Conservation (phyloP, 768 basidiomycete species). For the Boletales sp. region DNA sequence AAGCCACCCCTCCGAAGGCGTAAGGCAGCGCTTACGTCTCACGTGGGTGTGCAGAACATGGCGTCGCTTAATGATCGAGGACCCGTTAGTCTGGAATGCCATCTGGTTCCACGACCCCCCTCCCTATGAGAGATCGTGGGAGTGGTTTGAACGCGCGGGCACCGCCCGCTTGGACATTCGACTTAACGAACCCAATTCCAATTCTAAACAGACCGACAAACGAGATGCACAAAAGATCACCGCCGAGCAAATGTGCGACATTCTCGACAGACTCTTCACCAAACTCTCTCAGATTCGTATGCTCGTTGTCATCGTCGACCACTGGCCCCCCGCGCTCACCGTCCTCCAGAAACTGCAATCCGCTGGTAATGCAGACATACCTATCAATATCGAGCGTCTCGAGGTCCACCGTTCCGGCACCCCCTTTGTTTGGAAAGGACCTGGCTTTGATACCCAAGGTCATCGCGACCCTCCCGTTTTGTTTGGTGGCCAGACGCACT, state of each 20-base stretch:
- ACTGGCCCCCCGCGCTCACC: slow-evolving; percentile 51
- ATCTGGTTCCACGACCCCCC: slow-evolving; percentile 58
- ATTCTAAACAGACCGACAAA: slow-evolving; percentile 22
- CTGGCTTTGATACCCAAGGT: slow-evolving; percentile 35
- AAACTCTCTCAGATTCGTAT: slow-evolving; percentile 58
- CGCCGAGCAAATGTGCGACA: slow-evolving; percentile 37
- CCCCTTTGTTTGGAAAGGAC: slow-evolving; percentile 45
- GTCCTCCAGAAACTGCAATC: slow-evolving; percentile 48
- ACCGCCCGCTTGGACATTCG: slow-evolving; percentile 57
- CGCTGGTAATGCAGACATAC: slow-evolving; percentile 30
- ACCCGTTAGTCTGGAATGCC: slow-evolving; percentile 59
- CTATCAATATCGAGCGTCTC: slow-evolving; percentile 53
- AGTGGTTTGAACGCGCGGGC: slow-evolving; percentile 58
- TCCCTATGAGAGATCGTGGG: slow-evolving; percentile 47
- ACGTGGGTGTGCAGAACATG: slow-evolving; percentile 60
- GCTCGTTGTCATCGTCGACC: slow-evolving; percentile 53
- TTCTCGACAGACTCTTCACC: slow-evolving; percentile 50
- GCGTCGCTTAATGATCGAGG: slow-evolving; percentile 46
- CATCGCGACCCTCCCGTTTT: slow-evolving; percentile 41
- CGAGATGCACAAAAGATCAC: slow-evolving; percentile 35
- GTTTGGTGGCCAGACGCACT: slow-evolving; percentile 43
- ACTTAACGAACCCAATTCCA: slow-evolving; percentile 41
- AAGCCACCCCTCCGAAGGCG: slow-evolving; percentile 31
- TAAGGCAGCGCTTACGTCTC: slow-evolving; percentile 42
- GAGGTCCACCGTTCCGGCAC: slow-evolving; percentile 60